Percentiles rank a stretch among this genome's conserved stretches.
Conservation (phyloP, 441 rosid species). For the Pelargonium citronellum region DNA sequence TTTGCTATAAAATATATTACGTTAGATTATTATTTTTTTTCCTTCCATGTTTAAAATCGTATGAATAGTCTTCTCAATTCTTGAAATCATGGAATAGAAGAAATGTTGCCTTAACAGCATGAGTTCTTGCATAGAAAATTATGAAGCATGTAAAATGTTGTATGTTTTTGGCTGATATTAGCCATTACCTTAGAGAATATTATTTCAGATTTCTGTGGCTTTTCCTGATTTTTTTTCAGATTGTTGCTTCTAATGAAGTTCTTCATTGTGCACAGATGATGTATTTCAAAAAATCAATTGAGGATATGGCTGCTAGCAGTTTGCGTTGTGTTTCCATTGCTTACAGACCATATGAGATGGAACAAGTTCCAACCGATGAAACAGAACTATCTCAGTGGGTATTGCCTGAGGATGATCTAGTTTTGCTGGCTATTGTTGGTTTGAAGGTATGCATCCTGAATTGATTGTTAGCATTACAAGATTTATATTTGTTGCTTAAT, state of each 20-base stretch:
- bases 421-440: conserved; percentile 83
- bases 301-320: conserved; percentile 84
- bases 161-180: background rate
- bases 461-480: background rate
- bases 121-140: background rate
- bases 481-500: background rate
- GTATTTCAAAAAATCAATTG: conserved; percentile 52
- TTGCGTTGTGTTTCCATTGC: conserved; percentile 95
- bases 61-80: background rate
- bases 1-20: background rate
- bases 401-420: conserved; percentile 79
- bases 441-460: conserved; percentile 47
- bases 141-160: background rate
- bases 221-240: background rate
- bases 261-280: conserved; percentile 40
- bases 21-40: background rate
- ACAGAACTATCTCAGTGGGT: conserved; percentile 58
- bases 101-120: background rate
- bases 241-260: background rate
- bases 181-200: background rate
- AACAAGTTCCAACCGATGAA: conserved; percentile 64
- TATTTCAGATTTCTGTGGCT: background rate
- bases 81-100: conserved; percentile 2
- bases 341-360: conserved; percentile 55
- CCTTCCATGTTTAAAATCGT: background rate